Base-by-base conservation (phyloP, 2,329 filamentous ascomycete genomes). In the Cladorrhinum sp. region DNA sequence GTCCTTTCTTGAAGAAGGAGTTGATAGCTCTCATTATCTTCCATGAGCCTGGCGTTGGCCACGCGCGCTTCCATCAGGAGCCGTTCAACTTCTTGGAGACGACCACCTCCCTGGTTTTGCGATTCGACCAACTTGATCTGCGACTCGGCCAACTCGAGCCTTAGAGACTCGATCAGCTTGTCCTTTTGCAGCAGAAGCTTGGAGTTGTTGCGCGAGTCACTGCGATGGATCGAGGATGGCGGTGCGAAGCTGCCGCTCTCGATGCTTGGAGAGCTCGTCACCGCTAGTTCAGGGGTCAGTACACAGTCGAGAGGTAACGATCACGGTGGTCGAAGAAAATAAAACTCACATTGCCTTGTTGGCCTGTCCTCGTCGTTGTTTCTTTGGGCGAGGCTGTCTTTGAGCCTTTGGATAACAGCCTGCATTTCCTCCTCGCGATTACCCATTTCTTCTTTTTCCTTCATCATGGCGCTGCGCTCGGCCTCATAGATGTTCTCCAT, bases 11-110 rank as follows among this genome's bases (percentile, higher is more conserved):
- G 92, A 23, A 99, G 85, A 18, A 99, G 85, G 38, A 98, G 84
- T 76, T 98, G 93, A 76, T 96, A 99, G 76, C 92, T 96, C 76
- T 99, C 95, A 70, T 98, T 98, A 75, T 99, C 95, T 77, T 99
- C 95, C 90, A 97, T 95, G 64, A 99, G 80, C 50, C 93, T 86
- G 60, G 95, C 95, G 72, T 98, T 99, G 67, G 92, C 90, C 89
- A 98, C 95, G 69, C 93, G 91, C 41, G 92, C 89, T 72, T 98
- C 93, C 76, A 97, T 87, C 56, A 98, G 84, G 65, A 91, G 85
- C 68, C 90, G 89, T 77, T 98, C 93, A n/a, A 98, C 84, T 74
- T 96, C 92, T 66, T 91, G 90, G 71, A 96, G 79, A 25, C 90
- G 87, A 50, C 92, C 92, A 57, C 93, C 93, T 56, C 92, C 93